These are phyloP conservation scores for Gymnopilus dilepis DNA, from an alignment of 768 basidiomycete genomes.

Conservation along the genomic window DNA sequence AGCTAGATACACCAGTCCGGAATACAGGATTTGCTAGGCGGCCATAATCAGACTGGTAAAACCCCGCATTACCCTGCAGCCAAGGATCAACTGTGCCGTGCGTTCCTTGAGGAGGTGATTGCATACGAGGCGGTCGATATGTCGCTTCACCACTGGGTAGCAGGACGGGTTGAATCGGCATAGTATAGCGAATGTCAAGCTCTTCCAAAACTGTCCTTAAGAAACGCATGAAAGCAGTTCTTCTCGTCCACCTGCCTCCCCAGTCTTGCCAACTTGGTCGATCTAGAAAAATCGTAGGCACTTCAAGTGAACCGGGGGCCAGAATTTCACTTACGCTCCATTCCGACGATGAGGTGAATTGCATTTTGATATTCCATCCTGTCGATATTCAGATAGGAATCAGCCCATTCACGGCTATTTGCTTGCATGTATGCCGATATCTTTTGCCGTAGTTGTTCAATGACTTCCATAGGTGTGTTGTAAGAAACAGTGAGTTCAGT, in stretches of 20 bases:
- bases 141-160: slow-evolving; percentile 42
- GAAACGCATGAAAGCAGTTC: slow-evolving; percentile 77
- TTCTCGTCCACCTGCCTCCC: slow-evolving; percentile 79
- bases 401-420: slow-evolving; percentile 78
- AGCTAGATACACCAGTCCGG: slow-evolving; percentile 19
- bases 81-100: slow-evolving; percentile 11
- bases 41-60: slow-evolving; percentile 30
- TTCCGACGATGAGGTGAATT: slow-evolving; percentile 65
- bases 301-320: slow-evolving; percentile 7
- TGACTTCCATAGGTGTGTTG: slow-evolving; percentile 69
- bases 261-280: slow-evolving; percentile 88
- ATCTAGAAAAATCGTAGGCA: slow-evolving; percentile 43
- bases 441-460: slow-evolving; percentile 68
- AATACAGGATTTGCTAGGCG: slow-evolving; percentile 25
- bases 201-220: slow-evolving; percentile 76
- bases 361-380: slow-evolving; percentile 82
- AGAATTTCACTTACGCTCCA: slow-evolving; percentile 63
- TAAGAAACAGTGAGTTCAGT: slow-evolving; percentile 71
- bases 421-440: slow-evolving; percentile 62
- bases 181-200: slow-evolving; percentile 69
- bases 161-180: slow-evolving; percentile 76
- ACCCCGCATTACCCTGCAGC: slow-evolving; percentile 32
- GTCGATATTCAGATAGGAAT: slow-evolving; percentile 69
- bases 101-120: slow-evolving; percentile 22
- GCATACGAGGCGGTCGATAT: slow-evolving; percentile 13